Conservation (phyloP, 306 rosid genomes). For the Glycine soja region DNA sequence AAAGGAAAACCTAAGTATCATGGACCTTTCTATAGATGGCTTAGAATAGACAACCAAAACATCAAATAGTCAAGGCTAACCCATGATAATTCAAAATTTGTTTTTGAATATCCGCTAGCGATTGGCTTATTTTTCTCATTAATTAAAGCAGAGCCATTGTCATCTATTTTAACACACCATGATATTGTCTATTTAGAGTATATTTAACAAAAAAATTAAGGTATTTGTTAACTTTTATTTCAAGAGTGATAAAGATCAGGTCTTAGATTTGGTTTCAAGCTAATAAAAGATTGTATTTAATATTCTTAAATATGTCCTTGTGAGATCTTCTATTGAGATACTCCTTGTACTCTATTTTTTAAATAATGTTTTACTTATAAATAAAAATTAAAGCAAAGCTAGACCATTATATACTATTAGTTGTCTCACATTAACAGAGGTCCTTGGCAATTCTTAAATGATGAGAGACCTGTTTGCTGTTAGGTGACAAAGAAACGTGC, state of each 20-base stretch:
- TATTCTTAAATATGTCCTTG: not conserved
- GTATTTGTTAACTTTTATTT: too few relatives aligned
- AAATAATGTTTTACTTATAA: not conserved
- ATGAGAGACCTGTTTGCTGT: slow-evolving; percentile 58
- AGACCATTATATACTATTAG: slow-evolving; percentile 44
- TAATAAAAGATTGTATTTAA: not conserved
- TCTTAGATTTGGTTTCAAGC: not conserved
- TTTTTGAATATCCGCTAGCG: not conserved
- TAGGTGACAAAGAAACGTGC: slow-evolving; percentile 68
- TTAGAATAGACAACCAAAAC: slow-evolving; percentile 19
- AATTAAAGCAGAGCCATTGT: too few relatives aligned
- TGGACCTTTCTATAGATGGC: slow-evolving; percentile 8
- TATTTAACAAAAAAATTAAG: not conserved
- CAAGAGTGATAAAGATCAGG: not conserved
- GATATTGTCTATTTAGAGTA: not conserved
- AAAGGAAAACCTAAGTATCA: slow-evolving; percentile 15
- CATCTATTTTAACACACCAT: too few relatives aligned
- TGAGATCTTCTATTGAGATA: not conserved
- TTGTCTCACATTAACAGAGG: slow-evolving; percentile 45
- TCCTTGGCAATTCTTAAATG: slow-evolving; percentile 43
- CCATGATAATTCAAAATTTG: not conserved
- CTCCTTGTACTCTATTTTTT: not conserved
- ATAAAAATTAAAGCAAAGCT: slow-evolving; percentile 35
- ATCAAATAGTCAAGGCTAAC: not conserved
- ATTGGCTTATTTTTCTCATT: too few relatives aligned